Evolutionary conservation across 768 basidiomycete genomes (phyloP), one percentile per base, ranked within the genome.

Genomic region (Boletus sp.): DNA sequence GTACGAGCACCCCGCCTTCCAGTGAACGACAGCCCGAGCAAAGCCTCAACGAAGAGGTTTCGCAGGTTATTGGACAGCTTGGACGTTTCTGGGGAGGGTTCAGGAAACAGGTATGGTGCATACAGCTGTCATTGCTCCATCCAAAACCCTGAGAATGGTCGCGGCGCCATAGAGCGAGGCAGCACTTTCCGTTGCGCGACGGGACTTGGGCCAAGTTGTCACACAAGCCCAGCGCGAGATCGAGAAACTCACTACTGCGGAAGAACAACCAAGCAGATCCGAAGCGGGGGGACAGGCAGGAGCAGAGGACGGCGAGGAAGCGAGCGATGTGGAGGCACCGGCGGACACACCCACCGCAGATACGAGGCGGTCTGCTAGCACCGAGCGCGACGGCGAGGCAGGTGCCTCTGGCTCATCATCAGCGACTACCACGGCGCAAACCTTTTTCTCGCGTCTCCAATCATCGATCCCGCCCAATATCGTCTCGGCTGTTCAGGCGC

Each of bases 51-150:
- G 88, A 95, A 64, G 93, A 97, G 70, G 90, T 97, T 14, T 80
- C 80, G 2, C 87, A 96, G 64, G 93, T 93, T 23, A 83, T 95
- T 39, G 90, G 90, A n/a, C 87, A 91, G 64, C 75, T 96, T 13
- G 84, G 86, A 29, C 78, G 87, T 48, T 86, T 93, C 66, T 97
- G 94, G 94, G 92, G 92, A 42, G 89, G 91, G 30, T 88, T 95
- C 65, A 83, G 85, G 76, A 90, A 88, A 69, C 93, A 94, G 84
- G 93, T 84, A 61, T 5, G 25, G 5, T 59, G 83, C 64, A 46
- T 5, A n/a, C 41, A 46, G 29, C 15, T 11, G 13, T 19, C 27
- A 21, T 46, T 30, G 9, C 37, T 43, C 15, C 15, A 19, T 27
- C 41, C n/a, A 19, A 42, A 19, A 5, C 9, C 6, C 48, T 49